These are phyloP conservation scores for Suhomyces kilbournensis DNA, from an alignment of 805 yeast species.

Conservation along the genomic window DNA sequence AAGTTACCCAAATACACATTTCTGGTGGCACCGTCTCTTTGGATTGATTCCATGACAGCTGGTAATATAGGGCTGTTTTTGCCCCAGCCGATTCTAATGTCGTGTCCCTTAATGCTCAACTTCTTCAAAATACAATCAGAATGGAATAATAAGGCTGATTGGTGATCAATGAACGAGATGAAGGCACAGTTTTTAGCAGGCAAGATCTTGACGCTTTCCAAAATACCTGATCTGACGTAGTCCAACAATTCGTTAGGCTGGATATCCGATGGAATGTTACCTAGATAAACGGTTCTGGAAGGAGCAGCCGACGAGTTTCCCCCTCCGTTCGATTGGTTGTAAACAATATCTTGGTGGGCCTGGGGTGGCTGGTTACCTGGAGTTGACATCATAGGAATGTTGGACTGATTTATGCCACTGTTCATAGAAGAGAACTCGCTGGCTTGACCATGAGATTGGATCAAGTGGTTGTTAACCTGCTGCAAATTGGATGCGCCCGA, in stretches of 20 bases:
- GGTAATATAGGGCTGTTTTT: constrained; percentile 73
- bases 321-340: constrained; percentile 6
- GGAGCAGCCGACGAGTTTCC: constrained; percentile 42
- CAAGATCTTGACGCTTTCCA: constrained; percentile 75
- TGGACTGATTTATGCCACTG: constrained; percentile 1
- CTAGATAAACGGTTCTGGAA: constrained; percentile 85
- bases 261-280: constrained; percentile 80
- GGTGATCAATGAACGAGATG: constrained; percentile 83
- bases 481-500: constrained; percentile 4
- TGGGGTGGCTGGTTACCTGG: constrained; percentile 4
- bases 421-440: background rate
- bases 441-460: constrained; percentile 3
- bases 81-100: constrained; percentile 92
- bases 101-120: constrained; percentile 74
- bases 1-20: constrained; percentile 87
- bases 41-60: constrained; percentile 70
- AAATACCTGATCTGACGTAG: constrained; percentile 86
- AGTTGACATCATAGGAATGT: constrained; percentile 1
- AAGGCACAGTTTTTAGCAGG: constrained; percentile 88
- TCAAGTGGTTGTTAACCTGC: background rate
- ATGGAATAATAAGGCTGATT: constrained; percentile 85
- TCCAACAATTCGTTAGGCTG: constrained; percentile 80
- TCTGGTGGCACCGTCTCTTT: constrained; percentile 87
- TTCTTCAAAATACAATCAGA: constrained; percentile 88
- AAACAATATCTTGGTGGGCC: constrained; percentile 6